Evolutionary conservation across 1,284 basidiomycete genomes (phyloP), one percentile per base, ranked within the genome.

Genomic region (Lentinus polychrous): DNA sequence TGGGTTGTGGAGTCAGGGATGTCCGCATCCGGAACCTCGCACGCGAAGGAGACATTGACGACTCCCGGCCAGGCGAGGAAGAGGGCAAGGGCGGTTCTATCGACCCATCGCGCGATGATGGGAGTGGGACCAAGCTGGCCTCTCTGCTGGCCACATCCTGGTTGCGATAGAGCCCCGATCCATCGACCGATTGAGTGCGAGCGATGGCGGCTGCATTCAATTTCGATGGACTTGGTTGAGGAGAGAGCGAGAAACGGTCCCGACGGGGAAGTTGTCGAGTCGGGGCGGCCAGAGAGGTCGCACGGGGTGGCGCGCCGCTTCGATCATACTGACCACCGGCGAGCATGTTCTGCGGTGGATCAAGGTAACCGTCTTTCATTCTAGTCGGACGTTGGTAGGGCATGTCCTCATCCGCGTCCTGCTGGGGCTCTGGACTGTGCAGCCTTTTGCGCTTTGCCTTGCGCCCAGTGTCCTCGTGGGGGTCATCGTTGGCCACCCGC

Each of bases 1-100:
- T 67, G 12, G 80, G 79, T 57, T 83, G 79, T 5, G 86, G 86
- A 3, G 84, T 86, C 52, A 83, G 66, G 11, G 83, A 81, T 22
- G 75, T 73, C 53, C 83, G 79, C 68, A 84, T 69, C 32, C 77
- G 77, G 59, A 85, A 79, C 31, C 72, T 73, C 17, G 74, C 71
- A 37, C 71, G 73, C 33, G 74, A 66, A 34, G 74, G 54, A 46
- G 69, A 66, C 57, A 65, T 65, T 37, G 69, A 68, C 46, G 66
- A 58, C 51, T 76, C 75, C 39, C 72, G 72, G 47, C 45, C n/a
- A 18, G 41, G 49, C 39, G 52, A 43, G 6, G 32, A 20, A 3
- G 38, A 40, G 15, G 45, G 31, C 10, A 20, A 22, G 10, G 52
- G 52, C 22, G 52, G 50, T 33, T 60, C 60, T 61, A 64, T 63